Evolutionary conservation across 2,329 filamentous ascomycete genomes (phyloP).

Genomic region (Fusarium miscanthi): DNA sequence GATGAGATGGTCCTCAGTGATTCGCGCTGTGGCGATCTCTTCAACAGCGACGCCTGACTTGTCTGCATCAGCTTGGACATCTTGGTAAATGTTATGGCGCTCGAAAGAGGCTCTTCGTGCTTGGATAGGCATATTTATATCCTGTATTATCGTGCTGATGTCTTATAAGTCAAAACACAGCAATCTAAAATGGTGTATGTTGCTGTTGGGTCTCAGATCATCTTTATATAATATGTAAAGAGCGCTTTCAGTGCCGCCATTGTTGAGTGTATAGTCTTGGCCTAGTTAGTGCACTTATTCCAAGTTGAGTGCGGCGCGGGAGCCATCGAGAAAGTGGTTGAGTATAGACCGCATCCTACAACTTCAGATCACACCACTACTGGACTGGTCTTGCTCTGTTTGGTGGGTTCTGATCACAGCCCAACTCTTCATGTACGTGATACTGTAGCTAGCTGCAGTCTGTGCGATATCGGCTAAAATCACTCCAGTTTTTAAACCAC

Average conservation of each 20-base stretch:
- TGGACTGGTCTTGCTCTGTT: accelerated
- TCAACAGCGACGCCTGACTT: conserved; percentile 37
- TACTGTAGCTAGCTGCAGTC: background rate
- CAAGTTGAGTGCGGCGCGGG: background rate
- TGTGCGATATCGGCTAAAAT: conserved; percentile 20
- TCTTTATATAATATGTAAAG: background rate
- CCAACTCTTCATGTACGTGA: background rate
- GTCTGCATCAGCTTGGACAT: conserved; percentile 31
- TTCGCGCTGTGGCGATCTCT: conserved; percentile 36
- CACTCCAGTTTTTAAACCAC: conserved; percentile 13
- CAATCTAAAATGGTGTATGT: accelerated
- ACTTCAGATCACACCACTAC: background rate
- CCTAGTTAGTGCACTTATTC: too few relatives aligned
- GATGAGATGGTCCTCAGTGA: conserved; percentile 38
- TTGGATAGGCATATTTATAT: background rate
- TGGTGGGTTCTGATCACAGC: background rate
- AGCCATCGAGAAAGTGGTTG: background rate
- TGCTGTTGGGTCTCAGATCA: background rate
- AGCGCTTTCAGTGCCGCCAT: background rate
- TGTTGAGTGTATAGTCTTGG: too few relatives aligned
- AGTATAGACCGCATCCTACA: background rate
- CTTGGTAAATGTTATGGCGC: conserved; percentile 26
- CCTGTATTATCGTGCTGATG: background rate
- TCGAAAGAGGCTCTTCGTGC: conserved; percentile 8
- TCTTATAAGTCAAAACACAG: too few relatives aligned